Conservation (phyloP, 345 rosid genomes). For the Rhizophora mangle region DNA sequence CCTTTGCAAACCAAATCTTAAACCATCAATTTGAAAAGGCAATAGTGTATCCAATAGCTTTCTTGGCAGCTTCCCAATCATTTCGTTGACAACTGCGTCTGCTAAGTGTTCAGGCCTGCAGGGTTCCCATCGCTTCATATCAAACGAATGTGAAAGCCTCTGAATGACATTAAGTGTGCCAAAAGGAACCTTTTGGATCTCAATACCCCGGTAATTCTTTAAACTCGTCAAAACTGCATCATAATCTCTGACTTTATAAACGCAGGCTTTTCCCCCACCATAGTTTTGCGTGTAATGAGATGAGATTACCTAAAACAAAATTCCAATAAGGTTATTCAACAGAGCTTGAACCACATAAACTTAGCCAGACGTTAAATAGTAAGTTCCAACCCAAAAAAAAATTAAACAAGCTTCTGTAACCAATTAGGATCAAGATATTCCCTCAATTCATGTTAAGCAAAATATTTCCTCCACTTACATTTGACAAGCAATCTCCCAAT, state of each 20-base stretch:
- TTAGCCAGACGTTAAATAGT: too few relatives aligned
- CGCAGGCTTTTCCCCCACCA: conserved; percentile 74
- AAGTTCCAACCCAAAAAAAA: background rate
- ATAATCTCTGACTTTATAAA: conserved; percentile 69
- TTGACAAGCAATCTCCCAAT: conserved; percentile 46
- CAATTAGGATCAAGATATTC: background rate
- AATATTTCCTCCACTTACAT: conserved; percentile 37
- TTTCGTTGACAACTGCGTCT: conserved; percentile 57
- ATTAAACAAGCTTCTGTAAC: background rate
- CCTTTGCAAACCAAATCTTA: conserved; percentile 72
- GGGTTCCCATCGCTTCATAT: conserved; percentile 65
- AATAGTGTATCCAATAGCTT: conserved; percentile 53
- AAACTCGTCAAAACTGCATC: conserved; percentile 55
- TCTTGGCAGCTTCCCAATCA: conserved; percentile 59
- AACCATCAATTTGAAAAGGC: conserved; percentile 88
- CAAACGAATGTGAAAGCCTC: conserved; percentile 53
- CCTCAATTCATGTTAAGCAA: background rate
- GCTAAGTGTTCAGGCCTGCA: conserved; percentile 71
- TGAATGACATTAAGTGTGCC: conserved; percentile 66
- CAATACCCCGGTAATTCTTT: conserved; percentile 48
- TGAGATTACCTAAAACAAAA: conserved; percentile 48
- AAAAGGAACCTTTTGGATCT: conserved; percentile 75
- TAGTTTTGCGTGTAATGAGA: conserved; percentile 73
- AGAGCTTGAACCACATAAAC: background rate
- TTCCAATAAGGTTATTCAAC: conserved; percentile 2